Evolutionary conservation across 306 rosid species (phyloP).

Genomic region (Sindora glabra): DNA sequence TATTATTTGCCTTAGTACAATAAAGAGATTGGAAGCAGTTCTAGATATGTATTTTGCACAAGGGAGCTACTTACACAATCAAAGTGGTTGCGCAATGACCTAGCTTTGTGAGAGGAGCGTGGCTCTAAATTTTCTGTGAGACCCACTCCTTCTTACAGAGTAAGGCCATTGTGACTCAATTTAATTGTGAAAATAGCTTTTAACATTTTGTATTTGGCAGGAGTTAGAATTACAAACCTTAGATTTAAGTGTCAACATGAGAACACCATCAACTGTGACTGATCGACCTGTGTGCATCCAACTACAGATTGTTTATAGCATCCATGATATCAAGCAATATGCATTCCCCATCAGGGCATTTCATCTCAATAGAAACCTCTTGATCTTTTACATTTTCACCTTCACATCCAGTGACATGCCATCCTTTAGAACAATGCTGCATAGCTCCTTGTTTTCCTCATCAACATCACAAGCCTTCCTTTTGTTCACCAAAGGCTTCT

Average conservation of each 20-base stretch:
- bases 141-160: no score
- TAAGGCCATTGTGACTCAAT: no score
- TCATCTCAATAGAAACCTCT: slow-evolving; percentile 66
- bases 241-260: slow-evolving; percentile 49
- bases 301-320: slow-evolving; percentile 51
- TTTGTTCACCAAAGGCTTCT: slow-evolving; percentile 44
- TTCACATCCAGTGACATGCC: slow-evolving; percentile 39
- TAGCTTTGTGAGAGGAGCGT: no score
- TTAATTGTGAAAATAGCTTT: no score
- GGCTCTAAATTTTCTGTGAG: no score
- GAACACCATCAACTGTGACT: slow-evolving; percentile 53
- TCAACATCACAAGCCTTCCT: slow-evolving; percentile 58
- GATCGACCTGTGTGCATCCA: slow-evolving; percentile 68
- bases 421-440: slow-evolving; percentile 17
- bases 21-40: no score
- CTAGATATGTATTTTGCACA: no score
- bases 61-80: no score
- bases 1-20: no score
- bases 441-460: slow-evolving; percentile 27
- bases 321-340: slow-evolving; percentile 70
- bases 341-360: slow-evolving; percentile 69
- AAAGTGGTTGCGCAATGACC: no score
- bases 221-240: slow-evolving; percentile 46
- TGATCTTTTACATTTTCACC: no score
- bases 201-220: no score